These are phyloP conservation scores for Eucalyptus globulus DNA, from an alignment of 345 rosid genomes.

Conservation along the genomic window DNA sequence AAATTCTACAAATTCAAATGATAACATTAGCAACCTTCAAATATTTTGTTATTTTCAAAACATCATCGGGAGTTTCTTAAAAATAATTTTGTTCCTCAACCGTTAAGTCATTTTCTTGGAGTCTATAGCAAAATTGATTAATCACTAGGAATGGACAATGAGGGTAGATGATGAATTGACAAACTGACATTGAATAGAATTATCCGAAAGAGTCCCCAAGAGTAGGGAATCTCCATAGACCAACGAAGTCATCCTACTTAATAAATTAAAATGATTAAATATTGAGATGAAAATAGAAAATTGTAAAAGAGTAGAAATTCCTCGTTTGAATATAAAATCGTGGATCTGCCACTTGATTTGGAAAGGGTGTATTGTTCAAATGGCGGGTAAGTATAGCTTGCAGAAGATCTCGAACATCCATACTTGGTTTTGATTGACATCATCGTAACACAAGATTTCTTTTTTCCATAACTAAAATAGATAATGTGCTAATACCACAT, in stretches of 20 bases:
- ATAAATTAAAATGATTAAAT: neutral
- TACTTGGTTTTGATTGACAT: neutral
- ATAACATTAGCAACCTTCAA: neutral
- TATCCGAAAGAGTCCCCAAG: neutral
- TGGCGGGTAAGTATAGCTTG: neutral
- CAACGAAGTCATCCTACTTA: neutral
- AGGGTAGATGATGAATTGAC: neutral
- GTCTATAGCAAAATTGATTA: neutral
- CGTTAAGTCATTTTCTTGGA: neutral
- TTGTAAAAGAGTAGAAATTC: neutral
- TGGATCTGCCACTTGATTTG: neutral
- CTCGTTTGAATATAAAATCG: neutral
- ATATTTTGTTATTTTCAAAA: neutral
- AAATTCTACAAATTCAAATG: neutral
- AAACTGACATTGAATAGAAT: neutral
- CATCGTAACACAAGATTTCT: neutral
- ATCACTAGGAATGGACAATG: neutral
- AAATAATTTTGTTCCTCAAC: neutral
- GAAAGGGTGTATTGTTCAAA: neutral
- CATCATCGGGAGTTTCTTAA: neutral
- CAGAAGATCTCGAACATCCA: neutral
- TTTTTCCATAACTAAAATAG: neutral
- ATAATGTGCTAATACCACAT: neutral
- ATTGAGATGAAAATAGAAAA: neutral
- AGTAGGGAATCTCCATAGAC: neutral